These are phyloP conservation scores for Chaetomium globosum DNA, from an alignment of 2,329 filamentous ascomycete species.

Conservation along the genomic window DNA sequence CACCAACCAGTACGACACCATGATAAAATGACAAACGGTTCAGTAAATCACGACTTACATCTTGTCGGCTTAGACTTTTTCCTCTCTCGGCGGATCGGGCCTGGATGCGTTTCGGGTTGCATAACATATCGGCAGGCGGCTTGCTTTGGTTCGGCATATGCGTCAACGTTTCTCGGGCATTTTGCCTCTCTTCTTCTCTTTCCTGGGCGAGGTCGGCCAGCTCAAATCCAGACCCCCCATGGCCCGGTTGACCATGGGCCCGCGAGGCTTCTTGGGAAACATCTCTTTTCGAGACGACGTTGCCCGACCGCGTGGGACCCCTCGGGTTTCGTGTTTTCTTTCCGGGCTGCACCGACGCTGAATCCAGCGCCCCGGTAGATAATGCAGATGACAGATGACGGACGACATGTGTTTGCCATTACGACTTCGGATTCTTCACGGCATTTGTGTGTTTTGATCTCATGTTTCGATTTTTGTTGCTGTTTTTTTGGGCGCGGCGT, in stretches of 20 bases:
- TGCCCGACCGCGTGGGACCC: background rate
- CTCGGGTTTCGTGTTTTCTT: slow-evolving; percentile 1
- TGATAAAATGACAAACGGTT: slow-evolving; percentile 5
- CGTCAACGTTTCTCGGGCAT: background rate
- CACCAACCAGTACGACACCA: slow-evolving; percentile 13
- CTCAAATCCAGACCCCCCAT: background rate
- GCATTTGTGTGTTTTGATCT: slow-evolving; percentile 15
- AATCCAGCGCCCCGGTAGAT: slow-evolving; percentile 10
- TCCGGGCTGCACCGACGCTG: background rate
- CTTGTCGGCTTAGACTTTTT: slow-evolving; percentile 14
- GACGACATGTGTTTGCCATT: slow-evolving; percentile 25
- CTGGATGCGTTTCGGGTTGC: slow-evolving; percentile 13
- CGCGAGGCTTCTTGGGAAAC: background rate
- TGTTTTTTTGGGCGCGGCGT: slow-evolving; percentile 21
- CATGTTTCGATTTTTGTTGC: slow-evolving; percentile 3
- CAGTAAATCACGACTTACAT: slow-evolving; percentile 13
- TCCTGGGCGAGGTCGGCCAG: background rate
- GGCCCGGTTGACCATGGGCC: background rate
- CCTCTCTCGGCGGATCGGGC: background rate
- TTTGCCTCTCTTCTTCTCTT: background rate
- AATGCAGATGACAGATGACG: slow-evolving; percentile 19
- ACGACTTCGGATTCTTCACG: slow-evolving; percentile 13
- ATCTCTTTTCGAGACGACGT: no score
- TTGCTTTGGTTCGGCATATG: slow-evolving; percentile 13
- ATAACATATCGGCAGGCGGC: slow-evolving; percentile 21